These are phyloP conservation scores for Claviceps sp. DNA, from an alignment of 2,329 filamentous ascomycete species.

Conservation along the genomic window DNA sequence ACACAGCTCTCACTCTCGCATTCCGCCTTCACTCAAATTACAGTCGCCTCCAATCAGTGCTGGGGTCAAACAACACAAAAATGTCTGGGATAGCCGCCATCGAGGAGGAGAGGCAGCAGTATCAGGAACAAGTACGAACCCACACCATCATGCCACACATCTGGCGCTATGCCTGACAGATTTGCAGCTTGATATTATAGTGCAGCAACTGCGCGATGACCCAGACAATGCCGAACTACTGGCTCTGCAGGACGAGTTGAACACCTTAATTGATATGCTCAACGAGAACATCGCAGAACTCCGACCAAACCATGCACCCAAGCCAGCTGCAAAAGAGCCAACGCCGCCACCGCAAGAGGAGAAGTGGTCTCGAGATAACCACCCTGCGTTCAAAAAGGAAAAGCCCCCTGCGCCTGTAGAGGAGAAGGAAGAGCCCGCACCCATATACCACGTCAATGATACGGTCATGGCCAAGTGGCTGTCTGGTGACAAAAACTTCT, in stretches of 20 bases:
- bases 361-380: slow-evolving; percentile 71
- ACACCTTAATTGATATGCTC: slow-evolving; percentile 66
- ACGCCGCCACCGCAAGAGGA: slow-evolving; percentile 42
- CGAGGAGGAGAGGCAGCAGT: slow-evolving; percentile 39
- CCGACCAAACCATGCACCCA: slow-evolving; percentile 36
- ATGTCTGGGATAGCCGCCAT: slow-evolving; percentile 26
- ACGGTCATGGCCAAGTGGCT: slow-evolving; percentile 82
- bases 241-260: slow-evolving; percentile 65
- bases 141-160: not conserved
- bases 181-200: slow-evolving; percentile 60
- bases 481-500: slow-evolving; percentile 79
- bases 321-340: slow-evolving; percentile 30
- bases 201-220: slow-evolving; percentile 63
- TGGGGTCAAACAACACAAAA: not conserved
- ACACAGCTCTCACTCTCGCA: not conserved
- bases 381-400: slow-evolving; percentile 59
- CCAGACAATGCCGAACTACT: slow-evolving; percentile 68
- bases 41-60: not conserved
- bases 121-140: slow-evolving; percentile 39
- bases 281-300: slow-evolving; percentile 72
- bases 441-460: slow-evolving; percentile 74
- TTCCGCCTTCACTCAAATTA: not conserved
- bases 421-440: slow-evolving; percentile 40
- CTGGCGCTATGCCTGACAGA: slow-evolving; percentile 9
- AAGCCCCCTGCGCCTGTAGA: slow-evolving; percentile 29